Conservation (phyloP, 2,329 filamentous ascomycete species). For the Pseudogymnoascus sp. region DNA sequence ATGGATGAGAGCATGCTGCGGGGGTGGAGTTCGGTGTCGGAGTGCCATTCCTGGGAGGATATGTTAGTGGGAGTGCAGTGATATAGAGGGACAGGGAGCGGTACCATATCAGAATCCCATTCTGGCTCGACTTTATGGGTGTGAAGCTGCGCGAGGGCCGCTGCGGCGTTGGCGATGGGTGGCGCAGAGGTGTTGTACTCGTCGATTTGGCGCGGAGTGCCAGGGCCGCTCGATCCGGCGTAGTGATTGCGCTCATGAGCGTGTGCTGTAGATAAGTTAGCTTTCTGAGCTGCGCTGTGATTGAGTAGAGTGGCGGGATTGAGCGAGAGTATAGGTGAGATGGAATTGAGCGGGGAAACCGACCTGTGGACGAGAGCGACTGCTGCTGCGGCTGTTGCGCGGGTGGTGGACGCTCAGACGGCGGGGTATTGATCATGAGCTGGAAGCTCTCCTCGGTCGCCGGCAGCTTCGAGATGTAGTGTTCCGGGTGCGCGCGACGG, state of each 20-base stretch:
- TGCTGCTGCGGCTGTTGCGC: neutral
- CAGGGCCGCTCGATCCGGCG: slow-evolving; percentile 59
- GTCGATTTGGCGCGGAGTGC: slow-evolving; percentile 60
- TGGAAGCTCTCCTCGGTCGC: slow-evolving; percentile 97
- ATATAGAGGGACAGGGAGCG: slow-evolving; percentile 22
- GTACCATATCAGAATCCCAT: slow-evolving; percentile 71
- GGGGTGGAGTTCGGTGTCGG: slow-evolving; percentile 59
- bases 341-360: neutral
- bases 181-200: slow-evolving; percentile 55
- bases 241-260: slow-evolving; percentile 57
- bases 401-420: slow-evolving; percentile 38
- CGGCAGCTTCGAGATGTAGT: slow-evolving; percentile 96
- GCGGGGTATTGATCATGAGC: slow-evolving; percentile 89
- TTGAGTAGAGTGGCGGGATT: neutral
- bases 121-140: slow-evolving; percentile 68
- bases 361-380: neutral
- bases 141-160: slow-evolving; percentile 78
- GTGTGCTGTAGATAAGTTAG: slow-evolving; percentile 39
- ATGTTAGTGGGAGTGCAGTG: too few species aligned
- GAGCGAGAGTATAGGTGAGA: neutral
- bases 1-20: slow-evolving; percentile 56
- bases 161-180: slow-evolving; percentile 70
- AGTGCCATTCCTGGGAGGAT: slow-evolving; percentile 59
- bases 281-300: neutral
- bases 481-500: slow-evolving; percentile 88